These are phyloP conservation scores for Dendrocalamus latiflorus DNA, from an alignment of 202 grass and related monocot species.

Conservation along the genomic window DNA sequence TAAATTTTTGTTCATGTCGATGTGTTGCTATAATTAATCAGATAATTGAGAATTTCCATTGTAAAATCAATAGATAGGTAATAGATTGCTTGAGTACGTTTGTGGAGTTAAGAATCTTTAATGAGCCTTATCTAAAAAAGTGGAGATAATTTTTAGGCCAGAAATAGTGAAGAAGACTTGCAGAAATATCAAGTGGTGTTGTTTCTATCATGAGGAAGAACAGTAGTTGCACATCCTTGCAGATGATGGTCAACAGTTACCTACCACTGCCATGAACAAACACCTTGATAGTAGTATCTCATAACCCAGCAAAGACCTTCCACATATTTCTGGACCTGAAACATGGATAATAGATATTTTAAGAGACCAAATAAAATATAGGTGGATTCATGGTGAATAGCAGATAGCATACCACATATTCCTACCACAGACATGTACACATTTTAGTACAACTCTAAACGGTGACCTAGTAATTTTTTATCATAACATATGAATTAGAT, in stretches of 20 bases:
- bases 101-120: constrained; percentile 6
- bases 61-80: constrained; percentile 2
- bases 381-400: not conserved
- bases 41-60: not conserved
- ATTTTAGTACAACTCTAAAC: no score
- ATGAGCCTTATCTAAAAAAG: not conserved
- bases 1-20: constrained; percentile 3
- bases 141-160: not conserved
- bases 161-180: not conserved
- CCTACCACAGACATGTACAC: no score
- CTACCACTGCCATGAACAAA: constrained; percentile 99
- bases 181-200: constrained; percentile 13
- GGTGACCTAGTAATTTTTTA: not conserved
- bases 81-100: not conserved
- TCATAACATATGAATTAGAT: not conserved
- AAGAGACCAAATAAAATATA: not conserved
- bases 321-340: constrained; percentile 92
- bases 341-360: constrained; percentile 23
- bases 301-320: constrained; percentile 99
- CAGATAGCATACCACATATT: no score
- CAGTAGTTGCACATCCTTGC: not conserved
- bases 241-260: constrained; percentile 25
- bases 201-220: not conserved
- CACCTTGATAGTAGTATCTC: constrained; percentile 99
- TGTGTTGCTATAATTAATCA: constrained; percentile 11